Evolutionary conservation across 2,329 filamentous ascomycete species (phyloP).

Genomic region (Apiospora marii): DNA sequence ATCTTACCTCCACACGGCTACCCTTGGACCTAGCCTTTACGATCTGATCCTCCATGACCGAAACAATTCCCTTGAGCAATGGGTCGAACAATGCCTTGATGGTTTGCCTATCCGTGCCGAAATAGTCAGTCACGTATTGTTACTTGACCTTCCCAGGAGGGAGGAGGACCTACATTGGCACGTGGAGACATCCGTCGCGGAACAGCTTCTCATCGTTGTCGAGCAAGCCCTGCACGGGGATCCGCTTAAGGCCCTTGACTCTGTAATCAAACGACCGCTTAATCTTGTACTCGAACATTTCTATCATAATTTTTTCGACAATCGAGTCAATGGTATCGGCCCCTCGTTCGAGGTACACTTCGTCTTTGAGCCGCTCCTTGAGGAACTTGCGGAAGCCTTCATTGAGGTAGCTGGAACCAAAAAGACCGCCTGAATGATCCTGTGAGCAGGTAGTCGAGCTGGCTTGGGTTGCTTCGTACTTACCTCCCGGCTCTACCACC

Average conservation of each 20-base stretch:
- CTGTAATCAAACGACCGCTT: constrained; percentile 32
- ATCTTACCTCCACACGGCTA: constrained; percentile 33
- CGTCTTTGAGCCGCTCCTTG: constrained; percentile 25
- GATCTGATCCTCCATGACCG: constrained; percentile 26
- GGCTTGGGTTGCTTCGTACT: constrained; percentile 22
- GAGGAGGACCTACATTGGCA: constrained; percentile 25
- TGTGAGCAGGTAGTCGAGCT: background rate
- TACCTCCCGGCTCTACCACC: constrained; percentile 31
- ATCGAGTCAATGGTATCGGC: constrained; percentile 30
- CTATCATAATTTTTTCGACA: constrained; percentile 31
- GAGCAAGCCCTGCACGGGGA: constrained; percentile 26
- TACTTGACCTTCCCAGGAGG: background rate
- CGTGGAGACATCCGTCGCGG: constrained; percentile 24
- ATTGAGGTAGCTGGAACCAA: constrained; percentile 43
- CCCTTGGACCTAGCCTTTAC: constrained; percentile 28
- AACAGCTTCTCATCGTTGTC: constrained; percentile 27
- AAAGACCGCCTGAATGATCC: constrained; percentile 35
- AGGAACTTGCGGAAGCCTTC: constrained; percentile 33
- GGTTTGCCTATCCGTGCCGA: constrained; percentile 20
- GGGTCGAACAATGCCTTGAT: constrained; percentile 30
- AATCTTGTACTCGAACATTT: constrained; percentile 31
- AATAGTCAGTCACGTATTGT: background rate
- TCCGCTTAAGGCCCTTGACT: constrained; percentile 8
- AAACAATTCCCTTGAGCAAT: constrained; percentile 27
- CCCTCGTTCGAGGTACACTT: constrained; percentile 38